Evolutionary conservation across 371 early-diverging fungal genomes (phyloP).

Genomic region (Lichtheimia ramosa): DNA sequence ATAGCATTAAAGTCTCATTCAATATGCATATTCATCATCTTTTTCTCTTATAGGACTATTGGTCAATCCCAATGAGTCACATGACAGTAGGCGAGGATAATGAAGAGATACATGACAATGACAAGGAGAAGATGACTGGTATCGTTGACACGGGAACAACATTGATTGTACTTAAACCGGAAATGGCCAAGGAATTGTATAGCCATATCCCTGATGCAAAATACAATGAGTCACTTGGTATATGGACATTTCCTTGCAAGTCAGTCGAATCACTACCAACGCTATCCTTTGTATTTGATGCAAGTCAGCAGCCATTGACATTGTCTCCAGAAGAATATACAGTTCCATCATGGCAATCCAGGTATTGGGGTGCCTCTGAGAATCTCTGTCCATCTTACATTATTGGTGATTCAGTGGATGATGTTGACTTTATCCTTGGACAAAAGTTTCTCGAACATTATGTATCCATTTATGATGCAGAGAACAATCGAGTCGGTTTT

Average conservation of each 20-base stretch:
- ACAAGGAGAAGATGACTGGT: conserved; percentile 4
- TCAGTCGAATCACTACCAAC: background rate
- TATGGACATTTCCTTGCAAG: conserved; percentile 13
- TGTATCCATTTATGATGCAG: conserved; percentile 31
- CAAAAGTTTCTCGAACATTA: conserved; percentile 36
- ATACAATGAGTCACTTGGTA: conserved; percentile 2
- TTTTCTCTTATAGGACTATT: conserved; percentile 21
- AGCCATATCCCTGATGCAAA: background rate
- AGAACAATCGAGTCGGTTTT: conserved; percentile 25
- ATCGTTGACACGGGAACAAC: conserved; percentile 47
- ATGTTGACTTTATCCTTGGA: conserved; percentile 24
- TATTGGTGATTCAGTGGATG: background rate
- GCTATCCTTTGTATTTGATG: conserved; percentile 5
- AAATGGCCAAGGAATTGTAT: background rate
- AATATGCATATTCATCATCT: too few species aligned
- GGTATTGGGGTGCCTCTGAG: conserved; percentile 4
- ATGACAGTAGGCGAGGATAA: conserved; percentile 21
- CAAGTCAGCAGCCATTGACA: background rate
- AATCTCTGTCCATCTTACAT: conserved; percentile 11
- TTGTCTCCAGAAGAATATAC: conserved; percentile 17
- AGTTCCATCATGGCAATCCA: conserved; percentile 15
- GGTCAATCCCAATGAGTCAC: conserved; percentile 32
- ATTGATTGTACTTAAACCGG: conserved; percentile 22
- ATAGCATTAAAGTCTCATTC: background rate
- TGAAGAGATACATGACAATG: background rate